Base-by-base conservation (phyloP, 208 protist genomes). In the Wallacemonas rigidus region DNA sequence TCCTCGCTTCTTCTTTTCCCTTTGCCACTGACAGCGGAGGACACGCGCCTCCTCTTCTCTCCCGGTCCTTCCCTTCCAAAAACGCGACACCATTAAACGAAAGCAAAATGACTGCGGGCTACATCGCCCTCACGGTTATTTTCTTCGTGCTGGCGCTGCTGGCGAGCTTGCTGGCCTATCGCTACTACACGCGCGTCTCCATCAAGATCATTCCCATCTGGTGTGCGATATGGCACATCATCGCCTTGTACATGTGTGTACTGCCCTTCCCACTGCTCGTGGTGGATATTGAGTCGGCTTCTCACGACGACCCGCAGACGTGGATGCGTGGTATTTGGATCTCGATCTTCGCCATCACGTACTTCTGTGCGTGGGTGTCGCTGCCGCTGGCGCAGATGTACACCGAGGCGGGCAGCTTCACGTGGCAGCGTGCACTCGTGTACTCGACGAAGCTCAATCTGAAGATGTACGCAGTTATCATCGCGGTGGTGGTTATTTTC, bases 261-360 rank as follows among this genome's bases (percentile, higher is more conserved):
- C 38, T 95, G 3, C 89, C 93, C 3, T 94, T 97, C 61, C 90
- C 90, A 7, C 77, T 97, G 15, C 87, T 97, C 45, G 88, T 96
- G 36, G 83, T 97, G 9, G 93, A 97, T 67, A 82, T 97, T 12
- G 86, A 90, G 67, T 77, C 89, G 12, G 67, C 71, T 45, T 75
- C 81, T 0, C 80, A 82, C 53, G 55, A 55, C 1, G 55, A 78
- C 39, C 47, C 70, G 3, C 74, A 86, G 69, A 76, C 57, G 67
- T 95, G 89, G 90, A 81, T 96, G 77, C 76, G 71, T 40, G 78
- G 82, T 54, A 87, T 96, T 56, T 97, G 93, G 92, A 92, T 90
- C 61, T 82, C 78, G 53, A 95, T 97, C 61, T 92, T 97, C 45
- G 84, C 82, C 53, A 61, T 87, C 51, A 95, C 92, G 26, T 94